phyloP scores from a whole-genome alignment of 345 rosid genomes.

The Noccaea caerulescens region DNA sequence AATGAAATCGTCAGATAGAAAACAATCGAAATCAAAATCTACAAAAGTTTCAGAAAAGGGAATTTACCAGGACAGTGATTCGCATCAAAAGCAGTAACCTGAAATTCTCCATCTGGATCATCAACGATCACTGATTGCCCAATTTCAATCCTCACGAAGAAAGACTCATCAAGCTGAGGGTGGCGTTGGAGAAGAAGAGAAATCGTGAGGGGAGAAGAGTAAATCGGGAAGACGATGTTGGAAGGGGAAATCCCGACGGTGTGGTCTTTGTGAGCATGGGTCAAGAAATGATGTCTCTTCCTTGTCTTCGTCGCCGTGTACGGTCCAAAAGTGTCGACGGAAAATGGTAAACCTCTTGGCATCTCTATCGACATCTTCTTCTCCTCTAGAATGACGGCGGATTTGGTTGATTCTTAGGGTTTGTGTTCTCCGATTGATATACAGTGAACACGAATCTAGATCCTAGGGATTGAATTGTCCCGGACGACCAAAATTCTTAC shows the following conservation, averaged over 20 bases:
- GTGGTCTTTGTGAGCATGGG: slow-evolving; percentile 88
- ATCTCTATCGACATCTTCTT: slow-evolving; percentile 68
- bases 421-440: background rate
- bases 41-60: background rate
- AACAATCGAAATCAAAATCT: background rate
- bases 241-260: slow-evolving; percentile 56
- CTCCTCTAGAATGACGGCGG: background rate
- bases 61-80: slow-evolving; percentile 78
- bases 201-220: slow-evolving; percentile 68
- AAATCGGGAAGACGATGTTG: slow-evolving; percentile 61
- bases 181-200: slow-evolving; percentile 59
- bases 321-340: slow-evolving; percentile 75
- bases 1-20: slow-evolving; percentile 34
- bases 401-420: background rate
- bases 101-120: slow-evolving; percentile 67
- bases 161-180: slow-evolving; percentile 67
- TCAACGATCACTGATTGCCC: slow-evolving; percentile 57
- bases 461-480: background rate
- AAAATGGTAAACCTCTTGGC: slow-evolving; percentile 84
- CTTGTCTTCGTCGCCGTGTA: slow-evolving; percentile 61
- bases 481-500: background rate
- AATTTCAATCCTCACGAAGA: slow-evolving; percentile 68
- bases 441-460: slow-evolving; percentile 10
- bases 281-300: slow-evolving; percentile 80
- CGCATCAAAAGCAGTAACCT: slow-evolving; percentile 77